Conservation (phyloP, 345 rosid genomes). For the Microthlaspi erraticum region DNA sequence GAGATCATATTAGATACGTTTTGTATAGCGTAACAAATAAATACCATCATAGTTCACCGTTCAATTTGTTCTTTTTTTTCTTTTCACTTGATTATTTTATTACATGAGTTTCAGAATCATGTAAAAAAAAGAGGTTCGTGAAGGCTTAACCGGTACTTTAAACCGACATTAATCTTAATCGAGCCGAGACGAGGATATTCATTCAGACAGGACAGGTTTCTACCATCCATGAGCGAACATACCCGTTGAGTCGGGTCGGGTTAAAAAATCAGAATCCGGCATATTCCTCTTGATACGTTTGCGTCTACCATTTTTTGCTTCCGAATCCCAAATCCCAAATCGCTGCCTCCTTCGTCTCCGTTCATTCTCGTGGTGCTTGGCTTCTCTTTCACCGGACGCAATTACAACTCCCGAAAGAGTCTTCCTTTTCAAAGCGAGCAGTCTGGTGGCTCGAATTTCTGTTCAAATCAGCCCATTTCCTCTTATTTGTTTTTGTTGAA, state of each 20-base stretch:
- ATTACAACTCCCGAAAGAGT: slow-evolving; percentile 4
- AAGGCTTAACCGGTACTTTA: slow-evolving; percentile 1
- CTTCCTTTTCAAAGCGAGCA: background rate
- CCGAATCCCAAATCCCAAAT: background rate
- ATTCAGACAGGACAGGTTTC: background rate
- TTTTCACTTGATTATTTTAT: background rate
- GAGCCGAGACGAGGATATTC: too few species aligned
- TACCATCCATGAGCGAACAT: background rate
- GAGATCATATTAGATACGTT: slow-evolving; percentile 28
- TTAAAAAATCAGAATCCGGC: background rate
- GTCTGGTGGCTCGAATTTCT: background rate
- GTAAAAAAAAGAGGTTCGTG: background rate
- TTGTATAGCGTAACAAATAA: slow-evolving; percentile 32
- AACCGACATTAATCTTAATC: background rate
- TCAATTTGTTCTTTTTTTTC: background rate
- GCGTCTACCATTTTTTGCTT: background rate
- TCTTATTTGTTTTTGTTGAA: slow-evolving; percentile 8
- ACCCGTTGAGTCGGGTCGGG: slow-evolving; percentile 3
- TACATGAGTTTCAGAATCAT: background rate
- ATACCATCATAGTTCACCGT: background rate
- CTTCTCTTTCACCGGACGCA: background rate
- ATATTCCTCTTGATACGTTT: slow-evolving; percentile 25
- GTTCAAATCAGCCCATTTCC: background rate
- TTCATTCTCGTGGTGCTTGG: slow-evolving; percentile 7
- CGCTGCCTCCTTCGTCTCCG: slow-evolving; percentile 19